Base-by-base conservation (phyloP, 495 filamentous ascomycete genomes). In the Hyaloscypha variabilis region DNA sequence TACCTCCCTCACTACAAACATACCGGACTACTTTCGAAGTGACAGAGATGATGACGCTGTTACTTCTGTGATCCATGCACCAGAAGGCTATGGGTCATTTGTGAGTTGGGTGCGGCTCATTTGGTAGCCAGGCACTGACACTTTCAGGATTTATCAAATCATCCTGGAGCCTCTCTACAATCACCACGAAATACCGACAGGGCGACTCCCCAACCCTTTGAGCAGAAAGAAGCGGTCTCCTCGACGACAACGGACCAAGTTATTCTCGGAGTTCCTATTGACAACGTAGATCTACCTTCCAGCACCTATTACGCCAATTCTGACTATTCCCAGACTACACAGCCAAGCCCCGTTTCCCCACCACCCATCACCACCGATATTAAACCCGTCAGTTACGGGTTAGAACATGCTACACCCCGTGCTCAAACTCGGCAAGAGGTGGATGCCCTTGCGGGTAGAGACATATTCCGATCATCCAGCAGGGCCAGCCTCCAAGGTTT, bases 11-110 rank as follows among this genome's bases (percentile, higher is more conserved):
- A 88, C 81, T 63, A 83, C 85, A n/a, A 83, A 85, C 62, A 75
- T 87, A 14, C 74, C 81, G 60, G 82, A 84, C 30, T 76, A 82
- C 25, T 72, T 81, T 63, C 82, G 81, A 69, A 77, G 79, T 62
- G 78, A 82, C 42, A 85, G 87, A 65, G 89, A 94, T 63, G 91
- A 94, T 59, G 85, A 91, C 24, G 85, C 91, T 25, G 82, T 89
- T 63, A 46, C 39, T 19, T 96, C 93, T 3, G 93, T 95, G 56
- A 96, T 97, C 70, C 92, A 96, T 78, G 91, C 90, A 24, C 93
- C 93, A 4, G 77, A 89, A 68, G 90, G 88, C 46, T 96, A 93
- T 77, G 82, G 85, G 57, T 82, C 83, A 61, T 94, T 94, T 83
- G 91, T 94, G 71, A 78, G 88, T 77, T 39, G 26, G 8, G 6